phyloP scores from a whole-genome alignment of 2,329 filamentous ascomycete species.

The Ophiostoma himal-ulmi region DNA sequence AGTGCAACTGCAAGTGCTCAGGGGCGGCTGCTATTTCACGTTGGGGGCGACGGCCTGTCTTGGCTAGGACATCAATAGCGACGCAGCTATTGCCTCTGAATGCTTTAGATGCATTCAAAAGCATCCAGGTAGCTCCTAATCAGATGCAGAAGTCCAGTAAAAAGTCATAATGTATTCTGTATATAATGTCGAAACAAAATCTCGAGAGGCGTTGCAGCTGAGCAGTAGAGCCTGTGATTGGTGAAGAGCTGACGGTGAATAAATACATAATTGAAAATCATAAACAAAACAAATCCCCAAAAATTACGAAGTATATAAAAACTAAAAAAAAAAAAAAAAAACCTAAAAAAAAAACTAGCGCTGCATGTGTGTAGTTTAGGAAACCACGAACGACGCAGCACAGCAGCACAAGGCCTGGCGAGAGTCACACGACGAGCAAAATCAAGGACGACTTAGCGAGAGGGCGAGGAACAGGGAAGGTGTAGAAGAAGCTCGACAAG shows the following conservation, averaged over 20 bases:
- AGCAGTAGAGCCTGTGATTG: background rate
- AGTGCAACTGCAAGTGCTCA: constrained; percentile 13
- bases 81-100: background rate
- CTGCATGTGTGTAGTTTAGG: background rate
- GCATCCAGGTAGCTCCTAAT: background rate
- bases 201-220: background rate
- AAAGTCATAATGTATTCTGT: background rate
- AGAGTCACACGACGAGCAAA: background rate
- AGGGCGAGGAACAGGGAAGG: background rate
- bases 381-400: constrained; percentile 1
- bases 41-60: background rate
- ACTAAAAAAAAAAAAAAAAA: background rate
- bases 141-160: background rate
- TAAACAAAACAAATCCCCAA: background rate
- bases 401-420: constrained; percentile 7
- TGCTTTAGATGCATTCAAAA: background rate
- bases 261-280: background rate
- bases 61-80: background rate
- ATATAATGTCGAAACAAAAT: too few relatives aligned
- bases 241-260: background rate
- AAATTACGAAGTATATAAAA: background rate
- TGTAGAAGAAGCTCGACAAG: background rate
- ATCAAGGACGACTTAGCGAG: constrained; percentile 7
- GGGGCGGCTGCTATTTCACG: constrained; percentile 18
- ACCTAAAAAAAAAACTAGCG: background rate